Evolutionary conservation across 2,329 filamentous ascomycete genomes (phyloP).

Genomic region (Clonostachys sp.): DNA sequence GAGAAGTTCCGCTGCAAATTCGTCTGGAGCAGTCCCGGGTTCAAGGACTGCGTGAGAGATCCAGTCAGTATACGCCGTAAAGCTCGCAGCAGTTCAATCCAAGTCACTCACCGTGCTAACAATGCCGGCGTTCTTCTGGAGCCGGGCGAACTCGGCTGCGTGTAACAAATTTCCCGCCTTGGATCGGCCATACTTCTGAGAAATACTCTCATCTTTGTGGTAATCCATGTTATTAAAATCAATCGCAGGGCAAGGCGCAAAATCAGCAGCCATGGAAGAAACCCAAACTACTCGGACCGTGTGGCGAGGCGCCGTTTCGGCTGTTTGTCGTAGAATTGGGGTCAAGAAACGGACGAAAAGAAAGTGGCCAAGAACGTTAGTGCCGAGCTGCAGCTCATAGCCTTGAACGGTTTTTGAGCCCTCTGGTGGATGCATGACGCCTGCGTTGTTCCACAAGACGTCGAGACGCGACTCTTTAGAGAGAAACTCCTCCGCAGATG

Average conservation of each 20-base stretch:
- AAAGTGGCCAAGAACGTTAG: slow-evolving; percentile 30
- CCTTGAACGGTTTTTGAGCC: slow-evolving; percentile 28
- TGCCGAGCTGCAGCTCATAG: slow-evolving; percentile 32
- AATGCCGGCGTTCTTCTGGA: slow-evolving; percentile 21
- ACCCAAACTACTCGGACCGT: slow-evolving; percentile 20
- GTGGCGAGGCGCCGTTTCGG: slow-evolving; percentile 15
- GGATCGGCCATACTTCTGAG: slow-evolving; percentile 15
- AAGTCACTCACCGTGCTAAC: slow-evolving; percentile 8
- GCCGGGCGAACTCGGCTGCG: slow-evolving; percentile 13
- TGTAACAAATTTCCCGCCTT: slow-evolving; percentile 16
- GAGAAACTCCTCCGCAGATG: slow-evolving; percentile 14
- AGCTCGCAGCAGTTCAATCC: too few species aligned
- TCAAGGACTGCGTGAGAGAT: slow-evolving; percentile 8
- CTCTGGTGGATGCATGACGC: slow-evolving; percentile 27
- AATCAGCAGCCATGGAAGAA: slow-evolving; percentile 10
- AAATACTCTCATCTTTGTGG: slow-evolving; percentile 4
- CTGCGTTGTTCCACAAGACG: slow-evolving; percentile 34
- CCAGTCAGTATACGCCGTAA: too few species aligned
- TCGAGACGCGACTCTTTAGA: slow-evolving; percentile 18
- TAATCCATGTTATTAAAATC: slow-evolving; percentile 14
- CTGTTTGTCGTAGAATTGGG: slow-evolving; percentile 21
- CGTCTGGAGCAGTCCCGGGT: slow-evolving; percentile 15
- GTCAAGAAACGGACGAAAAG: slow-evolving; percentile 27
- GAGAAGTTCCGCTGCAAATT: slow-evolving; percentile 1
- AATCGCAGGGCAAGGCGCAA: slow-evolving; percentile 5